Percentiles rank a stretch among this genome's conserved stretches.
phyloP scores from a whole-genome alignment of 495 filamentous ascomycete genomes.

The Podospora pseudocomata region DNA sequence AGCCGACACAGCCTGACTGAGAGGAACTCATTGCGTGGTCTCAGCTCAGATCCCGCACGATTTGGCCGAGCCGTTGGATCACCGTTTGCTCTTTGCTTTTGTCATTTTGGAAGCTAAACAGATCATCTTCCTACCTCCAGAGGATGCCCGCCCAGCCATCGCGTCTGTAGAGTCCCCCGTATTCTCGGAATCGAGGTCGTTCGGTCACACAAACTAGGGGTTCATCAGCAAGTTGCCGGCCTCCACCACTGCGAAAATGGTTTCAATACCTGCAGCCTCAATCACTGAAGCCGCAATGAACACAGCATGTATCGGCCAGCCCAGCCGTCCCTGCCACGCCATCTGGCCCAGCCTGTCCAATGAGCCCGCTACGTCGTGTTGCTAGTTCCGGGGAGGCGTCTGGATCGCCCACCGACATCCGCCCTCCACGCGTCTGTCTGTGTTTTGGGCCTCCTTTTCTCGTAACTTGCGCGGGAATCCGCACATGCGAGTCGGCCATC shows the following conservation, averaged over 20 bases:
- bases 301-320: background rate
- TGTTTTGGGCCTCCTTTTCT: background rate
- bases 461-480: slow-evolving; percentile 5
- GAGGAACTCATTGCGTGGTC: background rate
- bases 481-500: slow-evolving; percentile 10
- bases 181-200: background rate
- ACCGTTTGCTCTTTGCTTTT: background rate
- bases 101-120: background rate
- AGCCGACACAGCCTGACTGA: background rate
- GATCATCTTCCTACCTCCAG: background rate
- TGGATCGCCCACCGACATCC: slow-evolving; percentile 10
- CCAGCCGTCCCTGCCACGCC: background rate
- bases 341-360: background rate
- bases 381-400: slow-evolving; percentile 9
- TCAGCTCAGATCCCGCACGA: background rate
- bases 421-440: slow-evolving; percentile 10
- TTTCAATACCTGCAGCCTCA: slow-evolving; percentile 8
- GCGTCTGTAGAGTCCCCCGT: background rate
- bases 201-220: background rate
- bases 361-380: background rate
- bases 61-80: background rate
- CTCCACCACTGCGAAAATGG: background rate
- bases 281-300: background rate
- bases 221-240: background rate
- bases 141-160: background rate